Percentiles rank a stretch among this genome's conserved stretches.
These are phyloP conservation scores for Dictyophora rubrovolvata DNA, from an alignment of 768 basidiomycete species.

Conservation along the genomic window DNA sequence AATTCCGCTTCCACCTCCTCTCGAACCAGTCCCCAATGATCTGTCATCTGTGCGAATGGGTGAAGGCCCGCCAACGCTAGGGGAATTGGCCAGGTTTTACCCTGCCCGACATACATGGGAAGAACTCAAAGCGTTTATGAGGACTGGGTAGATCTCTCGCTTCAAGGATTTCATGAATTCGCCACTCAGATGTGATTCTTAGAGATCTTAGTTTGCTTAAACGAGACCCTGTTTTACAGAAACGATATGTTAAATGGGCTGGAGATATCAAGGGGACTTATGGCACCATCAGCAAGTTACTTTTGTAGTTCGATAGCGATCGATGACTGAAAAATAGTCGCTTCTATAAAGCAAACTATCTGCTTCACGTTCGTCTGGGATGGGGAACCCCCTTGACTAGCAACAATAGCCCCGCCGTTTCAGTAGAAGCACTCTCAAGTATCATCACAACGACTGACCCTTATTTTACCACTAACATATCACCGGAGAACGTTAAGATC, in stretches of 20 bases:
- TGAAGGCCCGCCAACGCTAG: slow-evolving; percentile 51
- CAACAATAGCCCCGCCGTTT: slow-evolving; percentile 1
- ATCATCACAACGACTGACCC: slow-evolving; percentile 21
- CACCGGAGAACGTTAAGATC: slow-evolving; percentile 51
- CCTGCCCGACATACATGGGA: slow-evolving; percentile 69
- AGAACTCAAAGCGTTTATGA: slow-evolving; percentile 67
- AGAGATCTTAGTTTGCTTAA: slow-evolving; percentile 77
- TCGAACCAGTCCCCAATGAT: not conserved
- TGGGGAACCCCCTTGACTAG: slow-evolving; percentile 40
- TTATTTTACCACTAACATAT: slow-evolving; percentile 60
- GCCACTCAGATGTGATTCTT: not conserved
- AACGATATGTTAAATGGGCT: slow-evolving; percentile 53
- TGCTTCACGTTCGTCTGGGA: slow-evolving; percentile 56
- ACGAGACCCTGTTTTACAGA: slow-evolving; percentile 59
- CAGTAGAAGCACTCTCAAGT: slow-evolving; percentile 3
- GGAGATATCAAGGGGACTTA: slow-evolving; percentile 43
- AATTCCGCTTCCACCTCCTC: slow-evolving; percentile 3
- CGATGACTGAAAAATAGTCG: not conserved
- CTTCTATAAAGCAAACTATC: slow-evolving; percentile 47
- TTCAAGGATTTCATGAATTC: not conserved
- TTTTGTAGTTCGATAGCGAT: not conserved
- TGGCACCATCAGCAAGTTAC: slow-evolving; percentile 49
- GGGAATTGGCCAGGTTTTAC: slow-evolving; percentile 58
- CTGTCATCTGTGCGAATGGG: not conserved
- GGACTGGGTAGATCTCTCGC: slow-evolving; percentile 48